These are phyloP conservation scores for Leucocoprinus leucothites DNA, from an alignment of 768 basidiomycete genomes.

Conservation along the genomic window DNA sequence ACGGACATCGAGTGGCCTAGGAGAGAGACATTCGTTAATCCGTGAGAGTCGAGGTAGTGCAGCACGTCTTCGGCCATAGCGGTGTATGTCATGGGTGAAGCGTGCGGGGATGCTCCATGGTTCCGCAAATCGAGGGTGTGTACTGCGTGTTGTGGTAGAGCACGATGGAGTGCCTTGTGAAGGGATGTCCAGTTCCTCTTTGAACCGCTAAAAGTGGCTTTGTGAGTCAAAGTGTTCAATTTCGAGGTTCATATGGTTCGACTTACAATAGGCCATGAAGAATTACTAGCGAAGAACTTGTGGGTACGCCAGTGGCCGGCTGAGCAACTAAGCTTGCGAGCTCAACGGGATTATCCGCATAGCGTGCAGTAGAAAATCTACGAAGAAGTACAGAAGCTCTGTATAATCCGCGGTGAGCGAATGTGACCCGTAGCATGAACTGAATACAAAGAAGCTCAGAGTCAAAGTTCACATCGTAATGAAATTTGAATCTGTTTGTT, in stretches of 20 bases:
- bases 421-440: too few relatives aligned
- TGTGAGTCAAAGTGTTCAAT: too few relatives aligned
- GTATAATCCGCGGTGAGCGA: neutral
- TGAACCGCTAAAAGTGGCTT: constrained; percentile 53
- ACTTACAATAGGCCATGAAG: constrained; percentile 64
- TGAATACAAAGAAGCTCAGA: neutral
- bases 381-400: neutral
- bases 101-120: constrained; percentile 81
- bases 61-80: constrained; percentile 81
- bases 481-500: too few relatives aligned
- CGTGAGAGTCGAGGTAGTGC: constrained; percentile 55
- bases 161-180: constrained; percentile 68
- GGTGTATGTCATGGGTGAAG: constrained; percentile 66
- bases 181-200: constrained; percentile 89
- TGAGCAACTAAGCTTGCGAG: neutral
- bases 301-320: neutral
- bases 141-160: constrained; percentile 58
- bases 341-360: neutral
- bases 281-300: constrained; percentile 47
- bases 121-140: constrained; percentile 88
- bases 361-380: neutral
- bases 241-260: too few relatives aligned
- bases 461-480: neutral
- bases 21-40: constrained; percentile 61
- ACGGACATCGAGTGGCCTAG: constrained; percentile 90